Conservation (phyloP, 2,329 filamentous ascomycete genomes). For the Xylariomycetidae sp. region DNA sequence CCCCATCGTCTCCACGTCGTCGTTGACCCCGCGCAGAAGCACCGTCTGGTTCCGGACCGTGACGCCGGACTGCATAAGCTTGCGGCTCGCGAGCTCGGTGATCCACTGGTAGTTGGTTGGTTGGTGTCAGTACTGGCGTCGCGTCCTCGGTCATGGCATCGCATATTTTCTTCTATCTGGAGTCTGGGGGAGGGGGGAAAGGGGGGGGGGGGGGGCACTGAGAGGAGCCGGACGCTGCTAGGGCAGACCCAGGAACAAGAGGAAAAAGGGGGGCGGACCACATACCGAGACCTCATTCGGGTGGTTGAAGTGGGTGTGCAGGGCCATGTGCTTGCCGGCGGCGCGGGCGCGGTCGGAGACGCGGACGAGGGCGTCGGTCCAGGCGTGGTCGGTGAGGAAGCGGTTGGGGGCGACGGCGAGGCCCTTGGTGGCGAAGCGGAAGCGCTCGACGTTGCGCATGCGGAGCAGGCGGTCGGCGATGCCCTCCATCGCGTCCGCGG, state of each 20-base stretch:
- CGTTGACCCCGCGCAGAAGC: conserved; percentile 53
- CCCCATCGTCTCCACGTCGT: conserved; percentile 46
- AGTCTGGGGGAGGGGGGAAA: too few relatives aligned
- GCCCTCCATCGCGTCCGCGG: conserved; percentile 42
- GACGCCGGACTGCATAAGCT: conserved; percentile 44
- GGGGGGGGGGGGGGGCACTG: too few relatives aligned
- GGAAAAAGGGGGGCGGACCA: too few relatives aligned
- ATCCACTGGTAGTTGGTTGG: too few relatives aligned
- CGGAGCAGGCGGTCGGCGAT: conserved; percentile 50
- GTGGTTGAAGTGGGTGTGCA: conserved; percentile 63
- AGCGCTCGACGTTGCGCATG: conserved; percentile 52
- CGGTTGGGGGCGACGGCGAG: conserved; percentile 53
- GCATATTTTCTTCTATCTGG: too few relatives aligned
- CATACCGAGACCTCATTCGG: conserved; percentile 56
- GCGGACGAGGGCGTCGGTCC: conserved; percentile 45
- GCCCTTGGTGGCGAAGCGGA: conserved; percentile 58
- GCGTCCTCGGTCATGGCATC: too few relatives aligned
- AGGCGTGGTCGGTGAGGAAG: conserved; percentile 48
- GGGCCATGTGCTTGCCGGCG: conserved; percentile 52
- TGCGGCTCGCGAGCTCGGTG: conserved; percentile 43
- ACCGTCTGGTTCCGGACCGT: conserved; percentile 57
- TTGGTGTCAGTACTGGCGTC: too few relatives aligned
- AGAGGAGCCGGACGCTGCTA: too few relatives aligned
- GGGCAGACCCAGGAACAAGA: too few relatives aligned
- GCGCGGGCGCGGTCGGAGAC: conserved; percentile 43